These are phyloP conservation scores for Thraustochytrium striatum DNA, from an alignment of 352 stramenopile genomes.

Conservation along the genomic window DNA sequence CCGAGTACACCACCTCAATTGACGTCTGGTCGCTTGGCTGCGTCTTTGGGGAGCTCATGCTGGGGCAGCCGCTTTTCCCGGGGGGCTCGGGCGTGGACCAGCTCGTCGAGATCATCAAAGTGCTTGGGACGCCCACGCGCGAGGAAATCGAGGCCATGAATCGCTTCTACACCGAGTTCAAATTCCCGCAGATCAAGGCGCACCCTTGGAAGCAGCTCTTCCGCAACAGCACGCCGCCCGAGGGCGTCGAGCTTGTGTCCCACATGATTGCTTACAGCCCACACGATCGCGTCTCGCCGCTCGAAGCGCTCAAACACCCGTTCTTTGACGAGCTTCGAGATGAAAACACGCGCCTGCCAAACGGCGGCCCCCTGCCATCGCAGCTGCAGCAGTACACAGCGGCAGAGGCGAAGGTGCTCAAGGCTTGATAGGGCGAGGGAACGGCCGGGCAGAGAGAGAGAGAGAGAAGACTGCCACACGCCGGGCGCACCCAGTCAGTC, in stretches of 20 bases:
- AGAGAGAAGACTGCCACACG: too few relatives aligned
- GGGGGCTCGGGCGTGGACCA: slow-evolving; percentile 97
- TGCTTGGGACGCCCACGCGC: slow-evolving; percentile 93
- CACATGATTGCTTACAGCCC: slow-evolving; percentile 96
- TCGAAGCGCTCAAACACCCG: slow-evolving; percentile 80
- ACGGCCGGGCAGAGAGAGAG: too few relatives aligned
- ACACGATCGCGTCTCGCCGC: slow-evolving; percentile 69
- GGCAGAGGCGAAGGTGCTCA: too few relatives aligned
- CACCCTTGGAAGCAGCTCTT: slow-evolving; percentile 95
- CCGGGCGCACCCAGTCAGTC: too few relatives aligned
- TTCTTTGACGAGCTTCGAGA: slow-evolving; percentile 98
- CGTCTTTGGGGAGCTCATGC: slow-evolving; percentile 94
- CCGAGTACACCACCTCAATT: slow-evolving; percentile 98
- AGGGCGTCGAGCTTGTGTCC: slow-evolving; percentile 94
- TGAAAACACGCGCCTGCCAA: slow-evolving; percentile 68
- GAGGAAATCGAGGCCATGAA: slow-evolving; percentile 99
- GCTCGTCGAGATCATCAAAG: slow-evolving; percentile 99
- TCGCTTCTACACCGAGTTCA: slow-evolving; percentile 98
- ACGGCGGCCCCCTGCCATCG: slow-evolving; percentile 66
- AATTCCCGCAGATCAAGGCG: slow-evolving; percentile 98
- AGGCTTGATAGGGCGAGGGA: too few relatives aligned
- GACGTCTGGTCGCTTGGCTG: slow-evolving; percentile 94
- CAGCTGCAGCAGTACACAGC: background rate
- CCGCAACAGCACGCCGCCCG: slow-evolving; percentile 65
- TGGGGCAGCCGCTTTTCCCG: slow-evolving; percentile 96